Evolutionary conservation across 371 early-diverging fungal genomes (phyloP).

Genomic region (Gilbertella persicaria): DNA sequence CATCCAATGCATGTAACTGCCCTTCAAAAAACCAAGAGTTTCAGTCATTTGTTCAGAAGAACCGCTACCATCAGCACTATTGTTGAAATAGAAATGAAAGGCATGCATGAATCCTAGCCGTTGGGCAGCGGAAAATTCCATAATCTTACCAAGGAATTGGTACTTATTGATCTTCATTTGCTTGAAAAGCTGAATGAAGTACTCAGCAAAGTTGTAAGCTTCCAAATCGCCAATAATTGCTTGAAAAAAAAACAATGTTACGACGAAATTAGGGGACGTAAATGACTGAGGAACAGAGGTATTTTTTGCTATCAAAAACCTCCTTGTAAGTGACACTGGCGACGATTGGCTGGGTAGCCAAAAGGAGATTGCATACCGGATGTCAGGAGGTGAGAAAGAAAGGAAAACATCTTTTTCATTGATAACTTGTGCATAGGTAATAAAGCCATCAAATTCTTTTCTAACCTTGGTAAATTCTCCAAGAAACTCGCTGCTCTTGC

Average conservation of each 20-base stretch:
- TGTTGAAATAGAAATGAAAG: too few species aligned
- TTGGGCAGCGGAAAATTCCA: too few species aligned
- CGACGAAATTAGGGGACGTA: conserved; percentile 1
- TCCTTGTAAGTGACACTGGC: conserved; percentile 8
- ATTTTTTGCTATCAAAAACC: not conserved
- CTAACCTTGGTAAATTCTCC: not conserved
- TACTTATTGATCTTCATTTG: too few species aligned
- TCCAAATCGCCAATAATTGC: conserved; percentile 7
- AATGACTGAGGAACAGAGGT: conserved; percentile 6
- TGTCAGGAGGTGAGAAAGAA: too few species aligned
- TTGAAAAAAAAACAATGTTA: conserved; percentile 10
- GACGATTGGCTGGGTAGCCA: not conserved
- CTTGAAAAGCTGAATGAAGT: too few species aligned
- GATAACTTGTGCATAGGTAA: not conserved
- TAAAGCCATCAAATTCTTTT: not conserved
- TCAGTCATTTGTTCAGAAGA: too few species aligned
- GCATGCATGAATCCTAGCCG: too few species aligned
- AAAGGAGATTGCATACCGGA: not conserved
- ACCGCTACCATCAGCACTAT: too few species aligned
- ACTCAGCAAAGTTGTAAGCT: not conserved
- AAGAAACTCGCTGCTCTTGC: not conserved
- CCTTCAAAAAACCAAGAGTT: not conserved
- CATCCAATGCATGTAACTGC: conserved; percentile 16
- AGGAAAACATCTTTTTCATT: not conserved
- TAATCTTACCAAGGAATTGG: too few species aligned